Percentiles rank a stretch among this genome's conserved stretches.
Evolutionary conservation across 768 basidiomycete species (phyloP).

Genomic region (Pulveroboletus sp.): DNA sequence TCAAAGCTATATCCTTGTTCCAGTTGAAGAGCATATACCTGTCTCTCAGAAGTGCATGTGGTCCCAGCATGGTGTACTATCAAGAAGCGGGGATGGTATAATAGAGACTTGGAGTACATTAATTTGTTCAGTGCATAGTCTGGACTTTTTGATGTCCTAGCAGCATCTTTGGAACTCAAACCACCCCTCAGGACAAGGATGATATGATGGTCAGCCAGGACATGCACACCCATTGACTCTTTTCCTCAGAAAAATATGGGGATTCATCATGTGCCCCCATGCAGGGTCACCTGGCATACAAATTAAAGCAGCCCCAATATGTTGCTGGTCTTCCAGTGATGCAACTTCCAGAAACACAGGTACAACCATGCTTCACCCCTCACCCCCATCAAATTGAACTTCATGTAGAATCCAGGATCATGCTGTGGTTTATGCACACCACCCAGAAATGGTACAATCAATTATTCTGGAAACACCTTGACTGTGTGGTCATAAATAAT

Average conservation of each 20-base stretch:
- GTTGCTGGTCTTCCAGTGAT: not conserved
- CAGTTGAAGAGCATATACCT: not conserved
- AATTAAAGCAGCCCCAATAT: not conserved
- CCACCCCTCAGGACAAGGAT: not conserved
- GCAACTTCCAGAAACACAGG: not conserved
- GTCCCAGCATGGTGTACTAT: not conserved
- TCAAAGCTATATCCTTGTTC: not conserved
- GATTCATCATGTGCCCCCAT: not conserved
- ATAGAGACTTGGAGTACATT: not conserved
- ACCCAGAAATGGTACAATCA: not conserved
- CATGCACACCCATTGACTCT: not conserved
- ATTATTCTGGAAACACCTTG: not conserved
- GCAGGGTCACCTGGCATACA: not conserved
- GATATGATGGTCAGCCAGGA: not conserved
- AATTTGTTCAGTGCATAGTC: not conserved
- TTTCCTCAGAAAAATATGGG: not conserved
- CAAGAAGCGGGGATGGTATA: not conserved
- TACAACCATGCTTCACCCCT: not conserved
- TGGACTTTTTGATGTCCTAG: not conserved
- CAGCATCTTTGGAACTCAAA: not conserved
- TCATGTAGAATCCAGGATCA: not conserved
- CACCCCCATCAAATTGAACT: not conserved
- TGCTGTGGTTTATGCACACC: not conserved
- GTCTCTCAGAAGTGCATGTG: not conserved
- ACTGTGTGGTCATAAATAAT: not conserved